Conservation (phyloP, 495 filamentous ascomycete genomes). For the Annulohypoxylon moriforme region DNA sequence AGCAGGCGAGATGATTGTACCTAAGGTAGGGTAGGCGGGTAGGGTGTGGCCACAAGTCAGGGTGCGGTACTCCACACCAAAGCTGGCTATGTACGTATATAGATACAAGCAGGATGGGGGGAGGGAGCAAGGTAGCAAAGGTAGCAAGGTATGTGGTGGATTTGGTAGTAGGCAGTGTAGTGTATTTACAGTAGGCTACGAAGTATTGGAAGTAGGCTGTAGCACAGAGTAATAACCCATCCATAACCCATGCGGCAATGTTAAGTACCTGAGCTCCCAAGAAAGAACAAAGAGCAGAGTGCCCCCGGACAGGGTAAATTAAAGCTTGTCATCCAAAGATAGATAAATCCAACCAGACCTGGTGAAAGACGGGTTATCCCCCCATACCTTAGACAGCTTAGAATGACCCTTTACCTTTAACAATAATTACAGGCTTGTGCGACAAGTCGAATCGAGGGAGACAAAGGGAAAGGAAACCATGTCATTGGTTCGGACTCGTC, state of each 20-base stretch:
- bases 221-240: conserved; percentile 3
- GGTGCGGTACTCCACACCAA: conserved; percentile 24
- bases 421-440: conserved; percentile 20
- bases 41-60: conserved; percentile 28
- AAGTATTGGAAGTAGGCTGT: neutral
- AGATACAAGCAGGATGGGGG: neutral
- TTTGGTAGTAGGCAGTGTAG: conserved; percentile 6
- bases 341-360: conserved; percentile 24
- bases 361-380: conserved; percentile 14
- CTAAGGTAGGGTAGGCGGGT: conserved; percentile 14
- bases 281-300: conserved; percentile 23
- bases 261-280: conserved; percentile 24
- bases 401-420: no score
- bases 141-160: neutral
- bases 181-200: conserved; percentile 1
- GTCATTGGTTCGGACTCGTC: conserved; percentile 40
- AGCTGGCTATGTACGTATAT: conserved; percentile 12
- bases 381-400: neutral
- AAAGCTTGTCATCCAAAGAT: conserved; percentile 32
- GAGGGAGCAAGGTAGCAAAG: neutral
- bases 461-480: conserved; percentile 34
- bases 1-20: conserved; percentile 8
- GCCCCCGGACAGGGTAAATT: conserved; percentile 36
- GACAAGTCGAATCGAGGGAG: conserved; percentile 33
- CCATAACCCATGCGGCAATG: conserved; percentile 26